These are phyloP conservation scores for Diaporthe australafricana DNA, from an alignment of 2,329 filamentous ascomycete species.

Conservation along the genomic window DNA sequence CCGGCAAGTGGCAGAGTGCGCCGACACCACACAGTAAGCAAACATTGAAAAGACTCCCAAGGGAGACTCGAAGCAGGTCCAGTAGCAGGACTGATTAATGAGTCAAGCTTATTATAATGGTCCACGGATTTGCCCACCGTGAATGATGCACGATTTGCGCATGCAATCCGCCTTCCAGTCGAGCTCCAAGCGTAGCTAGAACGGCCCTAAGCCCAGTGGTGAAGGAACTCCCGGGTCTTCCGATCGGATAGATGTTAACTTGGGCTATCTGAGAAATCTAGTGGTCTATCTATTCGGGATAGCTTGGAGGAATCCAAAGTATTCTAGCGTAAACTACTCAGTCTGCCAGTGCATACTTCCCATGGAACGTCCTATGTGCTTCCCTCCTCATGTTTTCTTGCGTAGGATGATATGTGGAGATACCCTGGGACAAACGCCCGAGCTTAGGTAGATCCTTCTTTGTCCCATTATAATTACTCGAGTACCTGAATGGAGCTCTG, in stretches of 20 bases:
- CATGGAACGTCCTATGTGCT: background rate
- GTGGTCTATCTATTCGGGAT: background rate
- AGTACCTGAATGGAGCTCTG: background rate
- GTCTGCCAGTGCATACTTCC: background rate
- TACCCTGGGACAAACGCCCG: background rate
- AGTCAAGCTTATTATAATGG: background rate
- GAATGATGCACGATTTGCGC: background rate
- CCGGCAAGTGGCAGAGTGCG: background rate
- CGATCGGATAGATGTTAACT: background rate
- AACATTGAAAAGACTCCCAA: background rate
- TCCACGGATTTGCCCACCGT: slow-evolving; percentile 10
- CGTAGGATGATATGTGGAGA: background rate
- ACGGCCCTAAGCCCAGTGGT: background rate
- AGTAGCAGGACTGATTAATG: background rate
- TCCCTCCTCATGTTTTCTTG: background rate
- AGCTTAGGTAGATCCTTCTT: slow-evolving; percentile 10
- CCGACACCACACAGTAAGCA: too few species aligned
- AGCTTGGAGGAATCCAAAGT: background rate
- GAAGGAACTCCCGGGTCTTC: background rate
- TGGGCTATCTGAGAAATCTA: background rate
- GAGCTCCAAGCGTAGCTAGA: background rate
- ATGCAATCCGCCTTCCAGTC: background rate
- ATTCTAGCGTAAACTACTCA: background rate
- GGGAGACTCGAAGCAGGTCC: background rate
- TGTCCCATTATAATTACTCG: slow-evolving; percentile 20